Base-by-base conservation (phyloP, 2,329 filamentous ascomycete genomes). In the Microdochium bolleyi region DNA sequence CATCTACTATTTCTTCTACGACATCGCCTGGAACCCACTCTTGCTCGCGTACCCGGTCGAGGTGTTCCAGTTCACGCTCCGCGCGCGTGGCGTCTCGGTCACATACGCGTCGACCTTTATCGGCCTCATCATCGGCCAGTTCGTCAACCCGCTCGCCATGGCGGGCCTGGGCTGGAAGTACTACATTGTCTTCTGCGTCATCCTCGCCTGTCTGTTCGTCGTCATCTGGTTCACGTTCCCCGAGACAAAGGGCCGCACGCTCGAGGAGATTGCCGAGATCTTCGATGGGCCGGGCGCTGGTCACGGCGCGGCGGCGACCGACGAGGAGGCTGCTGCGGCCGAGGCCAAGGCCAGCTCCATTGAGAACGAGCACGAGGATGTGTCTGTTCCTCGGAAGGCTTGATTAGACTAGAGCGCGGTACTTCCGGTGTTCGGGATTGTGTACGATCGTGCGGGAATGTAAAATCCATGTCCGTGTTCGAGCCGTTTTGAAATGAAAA, bases 91-190 rank as follows among this genome's bases (percentile, higher is more conserved):
- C 1, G 38, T 65, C 1, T 27, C 52, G 30, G 48, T 50, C 32
- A 50, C 52, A 10, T 44, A 24, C 25, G 48, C 46, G 11, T n/a
- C 49, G 7, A 54, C 49, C 5, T 58, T 50, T 13, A 48, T 46
- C 13, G 49, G 49, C 3, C 44, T 66, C 13, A 65, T 61, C 1
- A 66, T 73, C 46, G 70, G 68, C 21, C 69, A 70, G 53, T 70
- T 70, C 46, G 66, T 70, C 48, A 73, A 72, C 49, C 72, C 72
- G 0, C 67, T 74, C 4, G 70, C 67, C 0, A 64, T 75, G 51
- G 55, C 61, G 1, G 61, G 55, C 0, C 67, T 74, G 11, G 60
- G 56, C 0, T 74, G 71, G 69, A 69, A 63, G 49, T 73, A 73
- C 53, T 74, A 70, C 48, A 65, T 68, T 38, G 62, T 73, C 10